Conservation (phyloP, 2,329 filamentous ascomycete genomes). For the Clonostachys sp. region DNA sequence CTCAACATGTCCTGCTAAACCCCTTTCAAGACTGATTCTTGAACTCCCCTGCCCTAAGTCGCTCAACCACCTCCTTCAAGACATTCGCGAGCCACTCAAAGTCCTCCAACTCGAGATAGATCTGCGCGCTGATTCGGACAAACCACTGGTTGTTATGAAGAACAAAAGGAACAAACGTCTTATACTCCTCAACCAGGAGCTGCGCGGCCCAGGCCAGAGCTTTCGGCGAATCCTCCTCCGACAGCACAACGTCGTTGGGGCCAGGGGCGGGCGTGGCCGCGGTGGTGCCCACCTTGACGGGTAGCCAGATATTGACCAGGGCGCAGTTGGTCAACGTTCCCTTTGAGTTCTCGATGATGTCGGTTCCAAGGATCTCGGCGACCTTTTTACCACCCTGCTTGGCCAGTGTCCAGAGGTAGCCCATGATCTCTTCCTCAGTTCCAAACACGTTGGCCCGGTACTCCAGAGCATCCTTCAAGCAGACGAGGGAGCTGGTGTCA, state of each 20-base stretch:
- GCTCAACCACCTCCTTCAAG: conserved; percentile 44
- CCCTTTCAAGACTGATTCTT: background rate
- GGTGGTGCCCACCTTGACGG: conserved; percentile 39
- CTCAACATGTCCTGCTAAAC: background rate
- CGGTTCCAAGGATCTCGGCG: conserved; percentile 62
- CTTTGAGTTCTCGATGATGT: conserved; percentile 63
- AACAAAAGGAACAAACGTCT: conserved; percentile 67
- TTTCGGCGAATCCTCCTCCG: conserved; percentile 19
- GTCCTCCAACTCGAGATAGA: conserved; percentile 77
- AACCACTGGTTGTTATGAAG: conserved; percentile 60
- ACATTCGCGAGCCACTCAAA: conserved; percentile 65
- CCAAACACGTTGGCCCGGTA: conserved; percentile 68
- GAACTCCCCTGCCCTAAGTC: conserved; percentile 30
- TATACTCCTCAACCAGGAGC: conserved; percentile 51
- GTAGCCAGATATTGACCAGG: conserved; percentile 71
- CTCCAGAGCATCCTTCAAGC: conserved; percentile 64
- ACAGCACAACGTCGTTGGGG: conserved; percentile 15
- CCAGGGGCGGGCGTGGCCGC: conserved; percentile 7
- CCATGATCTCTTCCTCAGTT: conserved; percentile 66
- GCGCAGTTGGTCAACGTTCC: conserved; percentile 61
- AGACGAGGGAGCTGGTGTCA: conserved; percentile 69
- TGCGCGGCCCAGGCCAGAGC: conserved; percentile 55
- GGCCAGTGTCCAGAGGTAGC: conserved; percentile 60
- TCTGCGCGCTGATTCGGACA: conserved; percentile 72
- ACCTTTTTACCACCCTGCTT: conserved; percentile 56